phyloP scores from a whole-genome alignment of 2,329 filamentous ascomycete species.

The Curvularia spicifera region DNA sequence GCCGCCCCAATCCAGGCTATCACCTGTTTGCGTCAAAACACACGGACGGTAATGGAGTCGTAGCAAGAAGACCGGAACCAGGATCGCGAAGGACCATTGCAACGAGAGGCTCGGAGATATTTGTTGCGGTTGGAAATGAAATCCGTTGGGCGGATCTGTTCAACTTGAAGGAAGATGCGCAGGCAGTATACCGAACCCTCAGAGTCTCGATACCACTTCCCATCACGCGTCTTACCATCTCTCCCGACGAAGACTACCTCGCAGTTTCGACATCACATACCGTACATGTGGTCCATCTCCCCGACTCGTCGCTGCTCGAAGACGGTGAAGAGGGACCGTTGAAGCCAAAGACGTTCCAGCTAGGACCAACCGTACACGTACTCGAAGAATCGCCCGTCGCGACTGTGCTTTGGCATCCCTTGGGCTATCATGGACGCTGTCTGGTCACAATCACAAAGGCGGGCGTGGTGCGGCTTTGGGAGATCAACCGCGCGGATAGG shows the following conservation, averaged over 20 bases:
- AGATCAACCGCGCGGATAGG: slow-evolving; percentile 80
- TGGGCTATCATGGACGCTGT: slow-evolving; percentile 80
- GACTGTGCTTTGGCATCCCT: slow-evolving; percentile 88
- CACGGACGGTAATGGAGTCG: slow-evolving; percentile 41
- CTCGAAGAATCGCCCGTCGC: slow-evolving; percentile 81
- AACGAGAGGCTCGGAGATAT: slow-evolving; percentile 82
- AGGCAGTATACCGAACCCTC: slow-evolving; percentile 58
- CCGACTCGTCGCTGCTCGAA: slow-evolving; percentile 77
- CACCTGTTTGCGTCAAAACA: slow-evolving; percentile 71
- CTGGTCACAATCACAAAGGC: slow-evolving; percentile 89
- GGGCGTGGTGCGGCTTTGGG: slow-evolving; percentile 88
- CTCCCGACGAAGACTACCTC: slow-evolving; percentile 79
- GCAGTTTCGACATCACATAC: slow-evolving; percentile 88
- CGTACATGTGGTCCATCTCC: slow-evolving; percentile 84
- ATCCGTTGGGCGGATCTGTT: slow-evolving; percentile 89
- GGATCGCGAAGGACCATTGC: slow-evolving; percentile 71
- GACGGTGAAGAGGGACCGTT: slow-evolving; percentile 70
- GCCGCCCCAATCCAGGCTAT: slow-evolving; percentile 76
- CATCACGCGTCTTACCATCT: slow-evolving; percentile 84
- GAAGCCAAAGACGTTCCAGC: slow-evolving; percentile 83
- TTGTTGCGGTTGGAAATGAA: slow-evolving; percentile 86
- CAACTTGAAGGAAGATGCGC: slow-evolving; percentile 69
- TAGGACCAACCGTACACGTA: slow-evolving; percentile 92
- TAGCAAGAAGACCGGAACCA: slow-evolving; percentile 33
- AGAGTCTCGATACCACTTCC: slow-evolving; percentile 78